Conservation (phyloP, 768 basidiomycete species). For the Hortiboletus campestris region DNA sequence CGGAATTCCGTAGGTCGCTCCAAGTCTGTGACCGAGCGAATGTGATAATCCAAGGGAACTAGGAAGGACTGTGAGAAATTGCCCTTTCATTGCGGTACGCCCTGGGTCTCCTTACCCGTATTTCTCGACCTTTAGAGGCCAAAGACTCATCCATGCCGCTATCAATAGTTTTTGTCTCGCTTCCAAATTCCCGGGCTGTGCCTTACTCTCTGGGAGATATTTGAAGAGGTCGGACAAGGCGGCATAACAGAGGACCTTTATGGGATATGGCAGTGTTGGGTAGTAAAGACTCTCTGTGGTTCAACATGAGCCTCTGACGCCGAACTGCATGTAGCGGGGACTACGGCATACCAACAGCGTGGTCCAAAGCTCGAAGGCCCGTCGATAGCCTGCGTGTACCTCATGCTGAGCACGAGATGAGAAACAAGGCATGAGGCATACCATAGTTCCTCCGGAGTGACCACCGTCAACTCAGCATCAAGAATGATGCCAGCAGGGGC, state of each 20-base stretch:
- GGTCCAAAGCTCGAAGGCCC: constrained; percentile 76
- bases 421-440: constrained; percentile 25
- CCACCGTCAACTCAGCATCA: constrained; percentile 70
- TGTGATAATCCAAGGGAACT: constrained; percentile 77
- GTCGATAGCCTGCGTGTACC: constrained; percentile 61
- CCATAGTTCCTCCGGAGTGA: constrained; percentile 77
- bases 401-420: constrained; percentile 11
- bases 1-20: constrained; percentile 70
- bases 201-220: constrained; percentile 66
- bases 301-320: background rate
- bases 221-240: constrained; percentile 72
- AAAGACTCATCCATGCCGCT: constrained; percentile 80
- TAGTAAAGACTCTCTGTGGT: constrained; percentile 57
- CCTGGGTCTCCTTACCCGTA: constrained; percentile 42
- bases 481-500: constrained; percentile 73
- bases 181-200: constrained; percentile 53
- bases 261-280: constrained; percentile 50
- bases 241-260: constrained; percentile 63
- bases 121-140: constrained; percentile 56
- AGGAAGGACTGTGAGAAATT: background rate
- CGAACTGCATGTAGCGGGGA: background rate
- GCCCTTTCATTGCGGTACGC: background rate
- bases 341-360: constrained; percentile 61
- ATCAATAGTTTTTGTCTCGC: constrained; percentile 66
- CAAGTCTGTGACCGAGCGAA: constrained; percentile 69